phyloP scores from a whole-genome alignment of 176 grass and related monocot species.

The Juncus inflexus region DNA sequence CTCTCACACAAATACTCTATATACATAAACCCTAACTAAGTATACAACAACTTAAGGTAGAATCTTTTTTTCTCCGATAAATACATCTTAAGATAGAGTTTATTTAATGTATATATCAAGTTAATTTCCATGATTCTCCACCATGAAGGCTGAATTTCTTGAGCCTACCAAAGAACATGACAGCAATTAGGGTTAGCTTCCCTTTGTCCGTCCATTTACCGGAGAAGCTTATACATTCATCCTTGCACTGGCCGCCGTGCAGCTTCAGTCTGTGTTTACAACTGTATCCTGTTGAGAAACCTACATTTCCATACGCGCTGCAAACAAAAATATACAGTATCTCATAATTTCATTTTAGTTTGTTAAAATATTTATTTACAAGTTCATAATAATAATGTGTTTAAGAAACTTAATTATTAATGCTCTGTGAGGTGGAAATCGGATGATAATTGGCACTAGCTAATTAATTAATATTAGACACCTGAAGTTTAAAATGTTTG shows the following conservation, averaged over 20 bases:
- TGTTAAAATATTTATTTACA: too few relatives aligned
- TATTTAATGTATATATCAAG: neutral
- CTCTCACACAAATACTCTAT: too few relatives aligned
- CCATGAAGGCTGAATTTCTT: slow-evolving; percentile 56
- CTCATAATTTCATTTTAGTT: neutral
- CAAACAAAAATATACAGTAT: slow-evolving; percentile 11
- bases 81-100: too few relatives aligned
- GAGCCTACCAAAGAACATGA: slow-evolving; percentile 82
- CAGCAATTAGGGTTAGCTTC: slow-evolving; percentile 46
- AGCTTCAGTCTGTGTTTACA: slow-evolving; percentile 46
- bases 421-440: too few relatives aligned
- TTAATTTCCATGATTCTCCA: slow-evolving; percentile 41
- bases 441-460: too few relatives aligned
- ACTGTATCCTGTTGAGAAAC: slow-evolving; percentile 54
- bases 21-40: too few relatives aligned
- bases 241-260: slow-evolving; percentile 35
- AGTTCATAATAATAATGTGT: too few relatives aligned
- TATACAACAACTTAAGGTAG: too few relatives aligned
- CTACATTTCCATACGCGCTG: slow-evolving; percentile 73
- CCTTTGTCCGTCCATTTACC: slow-evolving; percentile 57
- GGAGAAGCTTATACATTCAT: slow-evolving; percentile 45
- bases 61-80: too few relatives aligned
- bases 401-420: too few relatives aligned
- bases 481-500: too few relatives aligned
- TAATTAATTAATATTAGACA: too few relatives aligned